Conservation (phyloP, 139 green algal genomes). For the Chlamydomonas sp. region DNA sequence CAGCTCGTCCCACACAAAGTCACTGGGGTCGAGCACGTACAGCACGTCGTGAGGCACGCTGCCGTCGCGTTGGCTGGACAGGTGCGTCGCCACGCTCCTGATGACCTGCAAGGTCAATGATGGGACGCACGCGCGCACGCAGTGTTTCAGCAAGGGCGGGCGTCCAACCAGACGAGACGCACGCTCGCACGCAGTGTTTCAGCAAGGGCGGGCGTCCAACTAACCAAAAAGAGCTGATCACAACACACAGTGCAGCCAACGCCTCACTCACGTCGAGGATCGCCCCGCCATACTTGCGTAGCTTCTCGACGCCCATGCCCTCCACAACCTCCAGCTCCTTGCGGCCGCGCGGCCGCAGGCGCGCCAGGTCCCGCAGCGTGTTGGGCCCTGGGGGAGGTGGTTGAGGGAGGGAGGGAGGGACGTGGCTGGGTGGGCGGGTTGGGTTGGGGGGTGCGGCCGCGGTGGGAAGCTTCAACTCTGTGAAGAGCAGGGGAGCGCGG, state of each 20-base stretch:
- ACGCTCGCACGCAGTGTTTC: neutral
- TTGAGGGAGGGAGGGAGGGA: no score
- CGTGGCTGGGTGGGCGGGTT: no score
- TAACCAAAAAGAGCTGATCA: neutral
- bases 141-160: neutral
- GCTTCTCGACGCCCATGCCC: neutral
- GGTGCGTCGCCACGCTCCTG: constrained; percentile 3
- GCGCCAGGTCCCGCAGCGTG: constrained; percentile 2
- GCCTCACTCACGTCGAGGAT: constrained; percentile 5
- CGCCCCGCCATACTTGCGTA: constrained; percentile 3
- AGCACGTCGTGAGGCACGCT: neutral
- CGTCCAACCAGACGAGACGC: neutral
- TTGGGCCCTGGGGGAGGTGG: no score
- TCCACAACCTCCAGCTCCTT: constrained; percentile 6
- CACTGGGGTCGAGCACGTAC: constrained; percentile 1
- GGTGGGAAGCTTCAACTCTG: no score
- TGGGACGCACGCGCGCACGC: no score
- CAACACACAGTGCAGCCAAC: constrained; percentile 5
- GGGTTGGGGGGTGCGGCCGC: no score
- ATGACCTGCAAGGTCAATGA: constrained; percentile 14
- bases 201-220: neutral
- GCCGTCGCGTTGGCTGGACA: constrained; percentile 1
- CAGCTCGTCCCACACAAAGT: constrained; percentile 11
- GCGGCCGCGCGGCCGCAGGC: neutral
- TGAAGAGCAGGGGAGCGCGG: no score